Conservation (phyloP, 352 stramenopile species). For the Phytopythium montanum region DNA sequence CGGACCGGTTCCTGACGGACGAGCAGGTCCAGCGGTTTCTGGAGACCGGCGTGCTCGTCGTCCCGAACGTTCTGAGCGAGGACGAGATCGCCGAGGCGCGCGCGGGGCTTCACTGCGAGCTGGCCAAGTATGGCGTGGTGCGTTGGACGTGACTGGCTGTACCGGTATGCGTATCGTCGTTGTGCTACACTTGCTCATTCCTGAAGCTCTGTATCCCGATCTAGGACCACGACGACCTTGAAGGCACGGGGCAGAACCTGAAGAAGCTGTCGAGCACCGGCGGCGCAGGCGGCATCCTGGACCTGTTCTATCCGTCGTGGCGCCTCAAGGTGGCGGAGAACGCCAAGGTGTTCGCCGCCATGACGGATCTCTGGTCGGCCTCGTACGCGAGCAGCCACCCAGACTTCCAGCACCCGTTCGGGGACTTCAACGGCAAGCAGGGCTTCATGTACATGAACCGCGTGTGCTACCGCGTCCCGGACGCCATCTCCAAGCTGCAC, state of each 20-base stretch:
- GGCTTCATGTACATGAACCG: constrained; percentile 90
- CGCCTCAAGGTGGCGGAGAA: constrained; percentile 76
- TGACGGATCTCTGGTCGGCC: constrained; percentile 75
- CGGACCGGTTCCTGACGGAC: constrained; percentile 32
- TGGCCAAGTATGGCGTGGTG: constrained; percentile 72
- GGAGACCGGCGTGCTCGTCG: constrained; percentile 62
- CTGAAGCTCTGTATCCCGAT: constrained; percentile 11
- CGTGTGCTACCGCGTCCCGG: constrained; percentile 75
- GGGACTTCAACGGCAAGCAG: constrained; percentile 57
- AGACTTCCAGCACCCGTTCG: constrained; percentile 69
- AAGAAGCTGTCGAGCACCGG: constrained; percentile 84
- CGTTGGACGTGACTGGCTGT: constrained; percentile 3
- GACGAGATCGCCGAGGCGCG: constrained; percentile 56
- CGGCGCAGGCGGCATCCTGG: constrained; percentile 84
- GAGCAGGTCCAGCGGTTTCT: constrained; percentile 64
- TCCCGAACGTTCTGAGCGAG: constrained; percentile 60
- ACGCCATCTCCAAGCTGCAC: constrained; percentile 61
- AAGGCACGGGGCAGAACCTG: constrained; percentile 56
- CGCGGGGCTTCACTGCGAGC: constrained; percentile 52
- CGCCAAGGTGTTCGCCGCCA: constrained; percentile 65
- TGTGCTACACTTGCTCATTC: background rate
- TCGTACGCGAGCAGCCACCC: constrained; percentile 67
- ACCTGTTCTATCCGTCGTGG: constrained; percentile 90
- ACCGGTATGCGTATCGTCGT: background rate
- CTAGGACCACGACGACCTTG: constrained; percentile 63